Evolutionary conservation across 495 filamentous ascomycete species (phyloP), one percentile per base, ranked within the genome.

Genomic region (Halenospora varia): DNA sequence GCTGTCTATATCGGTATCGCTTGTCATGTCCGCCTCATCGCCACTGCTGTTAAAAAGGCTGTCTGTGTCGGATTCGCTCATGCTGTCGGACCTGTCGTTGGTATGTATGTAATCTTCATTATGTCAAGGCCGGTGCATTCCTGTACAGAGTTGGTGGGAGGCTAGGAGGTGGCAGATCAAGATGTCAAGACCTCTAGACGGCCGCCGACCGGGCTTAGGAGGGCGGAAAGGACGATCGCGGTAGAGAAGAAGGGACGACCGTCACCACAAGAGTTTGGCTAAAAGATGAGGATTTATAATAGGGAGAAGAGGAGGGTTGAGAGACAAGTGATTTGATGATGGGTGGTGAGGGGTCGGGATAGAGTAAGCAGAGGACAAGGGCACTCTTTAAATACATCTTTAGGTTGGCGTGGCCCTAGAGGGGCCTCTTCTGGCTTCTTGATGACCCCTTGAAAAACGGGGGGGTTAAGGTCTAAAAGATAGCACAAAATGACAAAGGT

Each of bases 381-480:
- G 26, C 29, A 25, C 48, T 49, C 22, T 45, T 54, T 54, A 54
- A 54, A 54, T 45, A 44, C 51, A 54, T 54, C 51, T 54, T 54
- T 15, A 41, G 51, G 51, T 50, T 45, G 10, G 51, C 17, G 51
- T 45, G n/a, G 51, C 10, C 51, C 22, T 20, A 4, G 29, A 39
- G 29, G 51, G 54, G 70, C 69, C 24, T 66, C 61, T 23, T 71
- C 50, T 22, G 53, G 53, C 15, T 59, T 60, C 40, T 63, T 66
- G 45, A 67, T 68, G 25, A 62, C 62, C 48, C 70, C 65, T n/a
- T 46, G 71, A 64, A 62, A 61, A 73, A 48, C 69, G 64, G n/a
- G 63, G 67, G 20, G 66, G 1, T 67, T 62, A 17, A 69, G 60
- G 23, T 62, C 64, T 48, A 64, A 45, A n/a, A 64, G 50, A 23